Evolutionary conservation across 192 early-diverging fungal species (phyloP), one percentile per base, ranked within the genome.

Genomic region (Linnemannia hyalina): DNA sequence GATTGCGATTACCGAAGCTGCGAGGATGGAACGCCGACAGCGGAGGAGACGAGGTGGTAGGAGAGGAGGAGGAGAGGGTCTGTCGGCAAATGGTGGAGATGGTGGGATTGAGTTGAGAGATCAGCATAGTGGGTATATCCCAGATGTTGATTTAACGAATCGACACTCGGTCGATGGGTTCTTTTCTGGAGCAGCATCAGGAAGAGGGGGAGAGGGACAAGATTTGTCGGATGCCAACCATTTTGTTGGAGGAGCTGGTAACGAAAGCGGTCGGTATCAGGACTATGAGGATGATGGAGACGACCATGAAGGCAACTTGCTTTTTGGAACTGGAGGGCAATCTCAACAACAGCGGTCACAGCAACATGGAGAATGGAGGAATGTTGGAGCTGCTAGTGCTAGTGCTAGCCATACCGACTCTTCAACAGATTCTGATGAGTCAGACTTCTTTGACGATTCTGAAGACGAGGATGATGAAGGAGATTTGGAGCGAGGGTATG

Each of bases 201-300:
- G 8, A 29, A 32, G 60, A 65, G 29, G 60, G 15, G 60, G 11
- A 16, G 26, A 29, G 26, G 60, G 60, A 15, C 60, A 65, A 13
- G 60, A 65, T 32, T 15, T 65, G 60, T 65, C 60, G 23, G 60
- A 65, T 29, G 29, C 29, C 8, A 65, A 65, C 26, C 32, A 65
- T 65, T 65, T 65, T 32, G 60, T 65, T 1, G 60, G 60, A 1
- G 60, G 29, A 32, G 60, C 11, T 4, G 29, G 60, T 1, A 32
- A 65, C 9, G 60, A 13, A 26, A 57, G 55, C 55, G 2, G 7
- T 10, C 65, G 54, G 5, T 47, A 68, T 11, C 72, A 79, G 63
- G 57, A 90, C 10, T 86, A 88, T 11, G 89, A 88, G 29, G 84
- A 86, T 26, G 84, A 86, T 29, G 80, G 69, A 35, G 84, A 65